Base-by-base conservation (phyloP, 257 asterid species). In the Solanum lycopersicoides region DNA sequence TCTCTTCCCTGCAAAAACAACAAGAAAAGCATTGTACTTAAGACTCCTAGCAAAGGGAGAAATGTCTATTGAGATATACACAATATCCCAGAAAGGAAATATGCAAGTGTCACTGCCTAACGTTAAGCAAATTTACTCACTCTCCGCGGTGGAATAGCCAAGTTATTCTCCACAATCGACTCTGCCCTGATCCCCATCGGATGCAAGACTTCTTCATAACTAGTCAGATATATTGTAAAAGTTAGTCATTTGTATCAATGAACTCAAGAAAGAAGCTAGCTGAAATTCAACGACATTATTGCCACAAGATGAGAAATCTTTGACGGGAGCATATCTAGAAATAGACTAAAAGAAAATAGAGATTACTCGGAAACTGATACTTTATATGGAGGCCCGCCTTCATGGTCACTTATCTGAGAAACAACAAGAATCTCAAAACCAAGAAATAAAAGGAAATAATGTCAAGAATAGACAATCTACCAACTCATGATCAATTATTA, bases 351-450 rank as follows among this genome's bases (percentile, higher is more conserved):
- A 21, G 84, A 86, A 37, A 56, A 28, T 45, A 82, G 69, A 76
- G 35, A 84, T 86, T 94, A 96, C 98, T 93, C 94, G 18, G 94
- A 59, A 83, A 94, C 91, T 63, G 99, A 93, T 80, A 95, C 99
- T 92, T 89, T 95, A 76, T 89, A 96, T 6, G 99, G 99, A 63
- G 99, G 99, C 34, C 99, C 99, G 20, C 98, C 98, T 89, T 91
- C 93, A 79, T 91, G 95, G 89, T 96, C 91, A 32, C 94, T 94
- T 60, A 93, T 91, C 99, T 96, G 95, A 82, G 21, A 84, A 89
- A 82, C 84, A 85, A 88, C 28, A 88, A 20, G 45, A 87, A 87
- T 28, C 39, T 66, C 82, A 68, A 56, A 77, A 18, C 28, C 18
- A 25, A 47, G 32, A 71, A 66, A 28, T 12, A 28, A 45, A 85